These are phyloP conservation scores for Erysiphe neolycopersici DNA, from an alignment of 2,329 filamentous ascomycete species.

Conservation along the genomic window DNA sequence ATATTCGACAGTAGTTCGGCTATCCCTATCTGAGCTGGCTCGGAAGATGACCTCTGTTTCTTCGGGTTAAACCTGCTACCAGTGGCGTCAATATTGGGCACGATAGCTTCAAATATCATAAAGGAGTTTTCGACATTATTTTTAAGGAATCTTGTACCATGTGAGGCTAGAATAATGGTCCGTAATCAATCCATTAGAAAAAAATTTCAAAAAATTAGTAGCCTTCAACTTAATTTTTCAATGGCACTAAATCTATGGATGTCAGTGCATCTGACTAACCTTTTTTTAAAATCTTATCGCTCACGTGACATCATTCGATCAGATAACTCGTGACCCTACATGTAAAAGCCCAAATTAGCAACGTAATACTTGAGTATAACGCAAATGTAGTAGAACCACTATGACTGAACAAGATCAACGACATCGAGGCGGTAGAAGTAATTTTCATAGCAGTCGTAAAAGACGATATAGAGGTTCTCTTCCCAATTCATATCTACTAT, in stretches of 20 bases:
- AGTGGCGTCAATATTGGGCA: constrained; percentile 13
- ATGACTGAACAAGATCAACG: constrained; percentile 26
- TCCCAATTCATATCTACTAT: neutral
- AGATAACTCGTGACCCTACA: neutral
- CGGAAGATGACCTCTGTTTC: constrained; percentile 13
- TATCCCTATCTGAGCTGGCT: constrained; percentile 10
- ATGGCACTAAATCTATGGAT: too few relatives aligned
- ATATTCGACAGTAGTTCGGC: constrained; percentile 10
- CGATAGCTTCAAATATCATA: constrained; percentile 12
- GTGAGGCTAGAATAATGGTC: neutral
- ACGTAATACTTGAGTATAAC: neutral
- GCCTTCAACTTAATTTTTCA: neutral
- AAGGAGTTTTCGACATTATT: constrained; percentile 9
- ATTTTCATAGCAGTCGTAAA: constrained; percentile 36
- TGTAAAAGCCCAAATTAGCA: neutral
- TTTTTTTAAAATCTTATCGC: too few relatives aligned
- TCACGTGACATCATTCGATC: too few relatives aligned
- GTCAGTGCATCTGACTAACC: too few relatives aligned
- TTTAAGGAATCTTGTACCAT: neutral
- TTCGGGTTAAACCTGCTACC: constrained; percentile 8
- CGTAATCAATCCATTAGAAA: neutral
- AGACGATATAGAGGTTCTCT: constrained; percentile 50
- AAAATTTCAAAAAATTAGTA: neutral
- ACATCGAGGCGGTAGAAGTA: constrained; percentile 13
- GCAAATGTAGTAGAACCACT: neutral